Base-by-base conservation (phyloP, 116 monocot genomes). In the Zostera marina region DNA sequence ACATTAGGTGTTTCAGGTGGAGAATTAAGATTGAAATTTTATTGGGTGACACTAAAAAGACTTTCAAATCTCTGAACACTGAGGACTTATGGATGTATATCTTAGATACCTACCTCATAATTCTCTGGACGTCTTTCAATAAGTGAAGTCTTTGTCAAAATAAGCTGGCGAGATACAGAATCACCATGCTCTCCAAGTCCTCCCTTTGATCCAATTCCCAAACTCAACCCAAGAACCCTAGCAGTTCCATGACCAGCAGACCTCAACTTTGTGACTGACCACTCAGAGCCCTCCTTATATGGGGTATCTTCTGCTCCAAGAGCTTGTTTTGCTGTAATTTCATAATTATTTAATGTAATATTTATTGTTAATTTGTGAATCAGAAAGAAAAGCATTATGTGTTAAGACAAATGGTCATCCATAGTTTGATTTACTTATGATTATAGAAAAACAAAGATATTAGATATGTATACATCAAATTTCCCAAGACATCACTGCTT, bases 251-350 rank as follows among this genome's bases (percentile, higher is more conserved):
- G 91, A 53, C 91, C 99, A 58, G 79, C 87, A 68, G 91, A 74
- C 0, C 99, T 83, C 71, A 99, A 68, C 66, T 91, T 83, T 55
- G 78, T 87, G 7, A 99, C 91, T 22, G 79, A 87, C 99, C 99
- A 99, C 63, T 72, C 83, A 16, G 79, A 83, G 91, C 99, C 91
- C 63, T 72, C 83, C n/a, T 87, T 87, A 72, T 73, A 81, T 22
- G 91, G 99, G 13, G 91, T 87, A 67, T 99, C 91, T 45, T 87
- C 81, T 41, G 81, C 86, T 54, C 99, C 99, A 75, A 99, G 91
- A 44, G 99, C 99, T 63, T 99, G 83, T 63, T 74, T 91, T 13
- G 87, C 99, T 99, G 99, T 63, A 77, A 58, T 63, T 54, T 71
- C 54, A 46, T 2, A 58, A 1, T 15, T 47, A 25, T 24, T 40